A percentile compares a stretch with the other conserved stretches of the same genome.
Evolutionary conservation across 225 moss, liverwort and hornwort species (phyloP).

Genomic region (Straminergon stramineum): DNA sequence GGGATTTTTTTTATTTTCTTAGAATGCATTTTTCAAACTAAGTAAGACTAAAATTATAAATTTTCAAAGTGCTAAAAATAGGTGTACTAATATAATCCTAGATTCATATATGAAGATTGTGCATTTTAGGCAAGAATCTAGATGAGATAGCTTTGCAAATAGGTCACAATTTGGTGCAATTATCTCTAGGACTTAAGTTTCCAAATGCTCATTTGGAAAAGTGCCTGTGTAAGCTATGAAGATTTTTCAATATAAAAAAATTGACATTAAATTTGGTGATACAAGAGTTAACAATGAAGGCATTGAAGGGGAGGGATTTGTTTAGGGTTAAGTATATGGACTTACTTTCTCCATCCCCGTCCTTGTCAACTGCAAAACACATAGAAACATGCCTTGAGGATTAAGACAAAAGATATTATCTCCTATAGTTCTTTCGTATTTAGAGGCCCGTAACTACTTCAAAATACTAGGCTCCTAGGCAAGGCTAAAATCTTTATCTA

Average conservation of each 20-base stretch:
- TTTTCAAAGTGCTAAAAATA: neutral
- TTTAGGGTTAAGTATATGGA: neutral
- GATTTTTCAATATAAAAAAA: neutral
- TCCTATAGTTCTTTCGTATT: neutral
- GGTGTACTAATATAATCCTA: rapidly evolving
- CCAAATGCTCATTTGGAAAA: neutral
- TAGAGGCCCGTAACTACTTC: neutral
- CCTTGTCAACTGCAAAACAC: constrained; percentile 55
- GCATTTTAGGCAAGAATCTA: neutral
- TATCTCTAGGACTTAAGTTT: neutral
- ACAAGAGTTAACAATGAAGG: neutral
- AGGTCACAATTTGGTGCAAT: neutral
- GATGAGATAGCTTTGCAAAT: rapidly evolving
- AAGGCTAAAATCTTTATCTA: neutral
- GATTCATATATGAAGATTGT: neutral
- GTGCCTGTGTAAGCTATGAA: neutral
- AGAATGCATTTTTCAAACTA: neutral
- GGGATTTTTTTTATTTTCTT: rapidly evolving
- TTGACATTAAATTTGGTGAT: neutral
- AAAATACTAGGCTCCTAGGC: neutral
- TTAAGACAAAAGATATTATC: neutral
- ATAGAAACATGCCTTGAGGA: neutral
- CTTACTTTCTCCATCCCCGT: constrained; percentile 77
- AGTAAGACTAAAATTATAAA: rapidly evolving
- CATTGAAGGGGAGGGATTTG: neutral